A percentile compares a stretch with the other conserved stretches of the same genome.
phyloP scores from a whole-genome alignment of 2,329 filamentous ascomycete species.

The Diaporthe destruens region DNA sequence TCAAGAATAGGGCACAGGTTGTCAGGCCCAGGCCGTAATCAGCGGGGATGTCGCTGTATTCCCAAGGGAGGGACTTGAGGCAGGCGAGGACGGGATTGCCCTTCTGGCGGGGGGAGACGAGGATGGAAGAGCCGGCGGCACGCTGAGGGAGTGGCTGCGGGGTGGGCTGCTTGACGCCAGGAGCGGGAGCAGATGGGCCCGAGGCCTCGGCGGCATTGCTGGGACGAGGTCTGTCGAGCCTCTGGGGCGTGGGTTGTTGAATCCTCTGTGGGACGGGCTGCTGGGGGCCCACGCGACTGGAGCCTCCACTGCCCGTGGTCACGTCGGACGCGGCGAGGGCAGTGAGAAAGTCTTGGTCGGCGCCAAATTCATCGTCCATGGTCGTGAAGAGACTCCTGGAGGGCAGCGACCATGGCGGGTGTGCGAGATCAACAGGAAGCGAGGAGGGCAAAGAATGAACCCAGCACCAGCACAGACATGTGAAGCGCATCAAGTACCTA shows the following conservation, averaged over 20 bases:
- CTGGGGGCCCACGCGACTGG: constrained; percentile 47
- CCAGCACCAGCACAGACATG: no score
- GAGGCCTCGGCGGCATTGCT: constrained; percentile 46
- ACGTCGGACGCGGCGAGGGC: constrained; percentile 66
- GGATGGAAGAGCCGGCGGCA: constrained; percentile 78
- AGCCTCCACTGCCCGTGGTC: constrained; percentile 36
- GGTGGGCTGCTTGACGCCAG: constrained; percentile 84
- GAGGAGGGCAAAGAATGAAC: background rate
- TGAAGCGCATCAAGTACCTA: no score
- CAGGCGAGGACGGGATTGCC: constrained; percentile 92
- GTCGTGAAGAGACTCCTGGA: constrained; percentile 8
- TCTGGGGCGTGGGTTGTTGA: constrained; percentile 66
- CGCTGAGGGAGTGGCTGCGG: constrained; percentile 83
- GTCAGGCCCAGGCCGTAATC: constrained; percentile 91
- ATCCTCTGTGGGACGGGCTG: constrained; percentile 59
- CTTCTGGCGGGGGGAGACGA: constrained; percentile 92
- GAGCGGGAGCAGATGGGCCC: constrained; percentile 22
- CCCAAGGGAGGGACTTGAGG: constrained; percentile 88
- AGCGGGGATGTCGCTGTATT: constrained; percentile 95
- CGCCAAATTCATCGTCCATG: constrained; percentile 69
- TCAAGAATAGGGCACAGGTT: constrained; percentile 92
- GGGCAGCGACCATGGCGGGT: background rate
- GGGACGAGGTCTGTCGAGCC: constrained; percentile 61
- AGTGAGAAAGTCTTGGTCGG: constrained; percentile 67
- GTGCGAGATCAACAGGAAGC: background rate